Conservation (phyloP, 164 flowering plant species). For the Chloranthus sessilifolius region DNA sequence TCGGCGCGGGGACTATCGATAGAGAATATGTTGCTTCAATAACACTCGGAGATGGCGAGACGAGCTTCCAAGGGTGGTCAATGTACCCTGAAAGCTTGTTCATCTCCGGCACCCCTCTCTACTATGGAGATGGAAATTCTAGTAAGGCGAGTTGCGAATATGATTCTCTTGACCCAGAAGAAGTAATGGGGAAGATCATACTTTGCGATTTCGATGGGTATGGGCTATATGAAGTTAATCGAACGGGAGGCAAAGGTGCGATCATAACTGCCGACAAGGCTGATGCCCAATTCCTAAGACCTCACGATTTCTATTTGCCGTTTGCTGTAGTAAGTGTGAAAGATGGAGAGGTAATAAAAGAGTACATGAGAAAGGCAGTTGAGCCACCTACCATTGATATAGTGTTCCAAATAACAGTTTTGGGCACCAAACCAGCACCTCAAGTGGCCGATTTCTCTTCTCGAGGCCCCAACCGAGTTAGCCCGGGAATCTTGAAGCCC, state of each 20-base stretch:
- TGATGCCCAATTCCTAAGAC: constrained; percentile 3
- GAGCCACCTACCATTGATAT: constrained; percentile 15
- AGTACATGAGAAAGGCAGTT: constrained; percentile 8
- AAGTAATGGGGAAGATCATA: constrained; percentile 6
- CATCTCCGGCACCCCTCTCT: neutral
- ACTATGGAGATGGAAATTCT: neutral
- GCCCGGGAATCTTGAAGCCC: constrained; percentile 32
- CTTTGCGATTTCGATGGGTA: constrained; percentile 14
- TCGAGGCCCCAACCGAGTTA: constrained; percentile 18
- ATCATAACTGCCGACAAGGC: constrained; percentile 16
- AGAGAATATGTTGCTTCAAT: constrained; percentile 11
- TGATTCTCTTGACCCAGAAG: constrained; percentile 2
- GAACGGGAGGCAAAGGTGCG: constrained; percentile 21
- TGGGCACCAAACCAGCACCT: constrained; percentile 30
- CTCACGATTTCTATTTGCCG: constrained; percentile 17
- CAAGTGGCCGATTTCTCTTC: constrained; percentile 33
- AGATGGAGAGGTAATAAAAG: constrained; percentile 18
- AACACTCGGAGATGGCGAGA: constrained; percentile 12
- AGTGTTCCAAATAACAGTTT: constrained; percentile 19
- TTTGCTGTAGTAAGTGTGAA: constrained; percentile 13
- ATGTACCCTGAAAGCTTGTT: neutral
- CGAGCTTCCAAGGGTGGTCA: constrained; percentile 5
- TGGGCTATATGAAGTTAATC: constrained; percentile 4
- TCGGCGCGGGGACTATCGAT: constrained; percentile 19
- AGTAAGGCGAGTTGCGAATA: constrained; percentile 1